Percentiles rank a stretch among this genome's conserved stretches.
Evolutionary conservation across 148 eudicot species (phyloP).

Genomic region (Diospyros lotus): DNA sequence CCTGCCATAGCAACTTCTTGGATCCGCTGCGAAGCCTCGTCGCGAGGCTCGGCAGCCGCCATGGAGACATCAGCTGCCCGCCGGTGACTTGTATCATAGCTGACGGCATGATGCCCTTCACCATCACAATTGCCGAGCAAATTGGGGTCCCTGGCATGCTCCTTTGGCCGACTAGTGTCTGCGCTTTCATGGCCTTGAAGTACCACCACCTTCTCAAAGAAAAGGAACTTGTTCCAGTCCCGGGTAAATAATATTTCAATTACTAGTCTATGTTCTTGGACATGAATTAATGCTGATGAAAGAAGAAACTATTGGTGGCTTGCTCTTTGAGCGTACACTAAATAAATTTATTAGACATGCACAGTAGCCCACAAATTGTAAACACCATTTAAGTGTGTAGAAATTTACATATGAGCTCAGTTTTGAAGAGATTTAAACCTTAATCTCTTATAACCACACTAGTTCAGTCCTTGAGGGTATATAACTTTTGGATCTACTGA

Average conservation of each 20-base stretch:
- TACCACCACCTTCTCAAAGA: background rate
- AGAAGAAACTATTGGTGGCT: too few species aligned
- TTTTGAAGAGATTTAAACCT: too few species aligned
- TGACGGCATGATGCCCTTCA: conserved; percentile 3
- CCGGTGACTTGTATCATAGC: conserved; percentile 3
- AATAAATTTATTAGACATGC: too few species aligned
- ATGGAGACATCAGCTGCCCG: background rate
- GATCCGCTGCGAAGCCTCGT: background rate
- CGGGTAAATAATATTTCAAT: background rate
- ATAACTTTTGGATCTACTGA: too few species aligned
- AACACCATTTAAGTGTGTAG: too few species aligned
- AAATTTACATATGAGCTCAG: too few species aligned
- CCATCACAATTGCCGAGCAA: background rate
- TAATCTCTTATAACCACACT: too few species aligned
- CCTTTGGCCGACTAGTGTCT: background rate
- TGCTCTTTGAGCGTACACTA: too few species aligned
- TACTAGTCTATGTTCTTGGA: background rate
- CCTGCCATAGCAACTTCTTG: background rate
- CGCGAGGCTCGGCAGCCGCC: background rate
- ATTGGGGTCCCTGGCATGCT: background rate
- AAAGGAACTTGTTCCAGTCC: conserved; percentile 1
- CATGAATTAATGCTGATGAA: background rate
- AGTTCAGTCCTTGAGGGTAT: too few species aligned
- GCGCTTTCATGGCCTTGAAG: background rate
- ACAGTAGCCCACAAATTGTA: too few species aligned